Evolutionary conservation across 75 land plant species (phyloP).

Genomic region (Picea glauca): DNA sequence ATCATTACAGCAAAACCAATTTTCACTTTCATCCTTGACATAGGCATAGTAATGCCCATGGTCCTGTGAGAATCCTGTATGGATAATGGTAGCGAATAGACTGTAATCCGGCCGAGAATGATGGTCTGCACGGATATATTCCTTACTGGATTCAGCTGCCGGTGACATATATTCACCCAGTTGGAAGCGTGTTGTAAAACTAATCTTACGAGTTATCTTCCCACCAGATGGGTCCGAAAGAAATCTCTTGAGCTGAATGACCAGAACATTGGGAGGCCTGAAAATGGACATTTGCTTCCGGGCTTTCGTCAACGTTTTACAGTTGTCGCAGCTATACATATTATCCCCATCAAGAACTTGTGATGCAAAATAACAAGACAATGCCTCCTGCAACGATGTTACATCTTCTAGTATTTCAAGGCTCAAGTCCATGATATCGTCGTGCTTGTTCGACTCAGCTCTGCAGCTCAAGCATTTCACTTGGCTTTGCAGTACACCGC

Average conservation of each 20-base stretch:
- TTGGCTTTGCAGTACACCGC: constrained; percentile 86
- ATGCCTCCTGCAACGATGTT: constrained; percentile 36
- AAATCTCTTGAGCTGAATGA: constrained; percentile 97
- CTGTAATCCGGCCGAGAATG: too few species aligned
- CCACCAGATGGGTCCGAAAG: constrained; percentile 47
- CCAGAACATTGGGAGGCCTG: constrained; percentile 94
- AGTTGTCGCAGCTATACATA: constrained; percentile 85
- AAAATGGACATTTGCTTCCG: constrained; percentile 87
- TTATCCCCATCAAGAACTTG: constrained; percentile 78
- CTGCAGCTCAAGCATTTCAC: constrained; percentile 82
- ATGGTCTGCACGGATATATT: too few species aligned
- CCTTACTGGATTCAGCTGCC: constrained; percentile 12
- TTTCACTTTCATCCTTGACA: too few species aligned
- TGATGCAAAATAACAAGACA: constrained; percentile 71
- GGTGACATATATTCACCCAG: constrained; percentile 63
- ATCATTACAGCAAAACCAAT: too few species aligned
- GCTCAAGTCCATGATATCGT: constrained; percentile 95
- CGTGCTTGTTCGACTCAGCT: constrained; percentile 71
- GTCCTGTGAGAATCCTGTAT: too few species aligned
- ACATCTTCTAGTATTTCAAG: constrained; percentile 44
- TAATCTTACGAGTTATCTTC: constrained; percentile 68
- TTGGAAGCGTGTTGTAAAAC: constrained; percentile 43
- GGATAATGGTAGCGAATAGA: too few species aligned
- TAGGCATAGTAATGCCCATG: too few species aligned
- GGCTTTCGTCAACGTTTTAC: constrained; percentile 78